These are phyloP conservation scores for Lactarius sanguifluus DNA, from an alignment of 768 basidiomycete genomes.

Conservation along the genomic window DNA sequence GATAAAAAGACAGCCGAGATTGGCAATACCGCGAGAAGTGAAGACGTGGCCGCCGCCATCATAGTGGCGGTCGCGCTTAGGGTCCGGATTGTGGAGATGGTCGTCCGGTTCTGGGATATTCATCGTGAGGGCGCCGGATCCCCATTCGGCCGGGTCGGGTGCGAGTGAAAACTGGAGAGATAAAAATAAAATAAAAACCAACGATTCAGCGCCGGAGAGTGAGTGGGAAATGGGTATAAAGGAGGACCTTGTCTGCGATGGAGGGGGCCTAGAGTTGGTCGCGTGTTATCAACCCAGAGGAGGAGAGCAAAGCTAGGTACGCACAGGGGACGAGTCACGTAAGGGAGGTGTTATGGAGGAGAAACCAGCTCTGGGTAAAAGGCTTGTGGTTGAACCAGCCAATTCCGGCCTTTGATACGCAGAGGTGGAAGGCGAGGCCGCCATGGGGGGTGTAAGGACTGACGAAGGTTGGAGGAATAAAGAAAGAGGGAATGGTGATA, in stretches of 20 bases:
- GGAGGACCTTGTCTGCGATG: conserved; percentile 22
- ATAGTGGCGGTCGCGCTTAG: conserved; percentile 50
- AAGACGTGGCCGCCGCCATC: conserved; percentile 59
- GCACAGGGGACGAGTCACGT: conserved; percentile 1
- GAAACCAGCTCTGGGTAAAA: conserved; percentile 15
- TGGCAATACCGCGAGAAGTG: conserved; percentile 60
- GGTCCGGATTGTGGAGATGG: conserved; percentile 62
- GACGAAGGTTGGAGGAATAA: not conserved
- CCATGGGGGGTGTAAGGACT: conserved; percentile 12
- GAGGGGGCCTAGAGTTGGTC: conserved; percentile 15
- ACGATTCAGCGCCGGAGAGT: not conserved
- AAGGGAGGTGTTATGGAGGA: not conserved
- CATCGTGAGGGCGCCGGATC: conserved; percentile 47
- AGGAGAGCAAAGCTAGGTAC: not conserved
- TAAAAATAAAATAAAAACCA: not conserved
- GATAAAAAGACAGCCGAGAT: conserved; percentile 64
- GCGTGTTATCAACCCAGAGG: not conserved
- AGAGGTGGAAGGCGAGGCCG: not conserved
- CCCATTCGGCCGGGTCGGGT: conserved; percentile 50
- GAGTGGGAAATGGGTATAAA: not conserved
- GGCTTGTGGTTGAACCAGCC: conserved; percentile 22
- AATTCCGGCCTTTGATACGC: conserved; percentile 24
- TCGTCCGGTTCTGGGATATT: conserved; percentile 57
- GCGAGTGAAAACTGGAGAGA: conserved; percentile 40
- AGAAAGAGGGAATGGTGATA: not conserved